Evolutionary conservation across 257 asterid genomes (phyloP).

Genomic region (Gynochthodes officinalis): DNA sequence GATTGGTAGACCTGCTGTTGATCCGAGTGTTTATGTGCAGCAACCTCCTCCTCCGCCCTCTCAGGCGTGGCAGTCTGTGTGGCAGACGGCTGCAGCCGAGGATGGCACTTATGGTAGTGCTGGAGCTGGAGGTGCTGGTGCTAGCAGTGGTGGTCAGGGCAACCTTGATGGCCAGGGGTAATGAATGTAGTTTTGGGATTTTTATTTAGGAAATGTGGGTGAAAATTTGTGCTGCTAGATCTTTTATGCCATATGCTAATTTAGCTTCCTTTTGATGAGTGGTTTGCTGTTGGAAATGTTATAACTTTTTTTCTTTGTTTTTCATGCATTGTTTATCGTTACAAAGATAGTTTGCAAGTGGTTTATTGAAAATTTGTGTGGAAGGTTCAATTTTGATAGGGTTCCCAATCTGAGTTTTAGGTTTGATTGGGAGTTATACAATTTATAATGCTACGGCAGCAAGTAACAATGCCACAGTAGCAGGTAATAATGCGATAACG

Average conservation of each 20-base stretch:
- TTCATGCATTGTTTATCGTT: neutral
- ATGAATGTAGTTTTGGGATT: neutral
- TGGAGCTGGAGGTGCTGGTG: constrained; percentile 23
- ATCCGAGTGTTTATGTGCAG: constrained; percentile 61
- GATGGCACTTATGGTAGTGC: constrained; percentile 61
- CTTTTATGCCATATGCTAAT: neutral
- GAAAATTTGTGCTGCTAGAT: constrained; percentile 15
- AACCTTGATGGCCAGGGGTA: constrained; percentile 72
- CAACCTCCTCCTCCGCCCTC: constrained; percentile 59
- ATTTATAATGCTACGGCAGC: too few species aligned
- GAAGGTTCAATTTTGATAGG: neutral
- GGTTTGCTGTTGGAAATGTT: neutral
- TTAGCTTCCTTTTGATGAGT: neutral
- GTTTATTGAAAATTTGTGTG: neutral
- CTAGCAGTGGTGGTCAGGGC: constrained; percentile 48
- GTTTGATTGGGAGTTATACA: neutral
- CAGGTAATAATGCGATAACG: too few species aligned
- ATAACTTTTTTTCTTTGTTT: too few species aligned
- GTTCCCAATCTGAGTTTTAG: neutral
- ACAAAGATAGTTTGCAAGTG: neutral
- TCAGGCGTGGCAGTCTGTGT: constrained; percentile 84
- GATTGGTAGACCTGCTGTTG: constrained; percentile 78
- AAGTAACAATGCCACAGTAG: too few species aligned
- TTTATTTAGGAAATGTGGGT: neutral
- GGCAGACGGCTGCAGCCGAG: constrained; percentile 51